These are phyloP conservation scores for Fraxinus sp. DNA, from an alignment of 305 asterid species.

Conservation along the genomic window DNA sequence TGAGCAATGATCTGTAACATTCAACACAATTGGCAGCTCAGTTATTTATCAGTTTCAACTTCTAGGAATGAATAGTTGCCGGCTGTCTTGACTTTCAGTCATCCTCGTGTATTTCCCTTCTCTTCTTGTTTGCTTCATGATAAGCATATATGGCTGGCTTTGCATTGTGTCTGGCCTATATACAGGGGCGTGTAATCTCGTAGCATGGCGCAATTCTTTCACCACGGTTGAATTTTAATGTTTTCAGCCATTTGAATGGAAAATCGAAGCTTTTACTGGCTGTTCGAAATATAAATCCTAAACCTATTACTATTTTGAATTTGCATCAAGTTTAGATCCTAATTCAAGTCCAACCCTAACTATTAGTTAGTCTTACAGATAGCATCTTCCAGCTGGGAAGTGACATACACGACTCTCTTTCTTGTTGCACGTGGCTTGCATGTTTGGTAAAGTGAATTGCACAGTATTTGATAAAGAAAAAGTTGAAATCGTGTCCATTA, in stretches of 20 bases:
- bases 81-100: background rate
- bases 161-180: background rate
- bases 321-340: background rate
- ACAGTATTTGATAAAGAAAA: background rate
- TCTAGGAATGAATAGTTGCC: background rate
- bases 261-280: background rate
- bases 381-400: background rate
- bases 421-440: background rate
- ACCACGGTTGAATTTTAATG: background rate
- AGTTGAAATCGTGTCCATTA: no score
- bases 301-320: background rate
- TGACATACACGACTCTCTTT: background rate
- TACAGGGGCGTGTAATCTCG: background rate
- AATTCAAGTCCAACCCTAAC: background rate
- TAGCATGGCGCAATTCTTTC: background rate
- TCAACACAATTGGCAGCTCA: background rate
- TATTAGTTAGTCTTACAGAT: background rate
- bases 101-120: background rate
- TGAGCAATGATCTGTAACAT: background rate
- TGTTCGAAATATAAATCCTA: background rate
- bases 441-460: background rate
- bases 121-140: background rate
- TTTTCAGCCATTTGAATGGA: background rate
- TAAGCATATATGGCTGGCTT: background rate
- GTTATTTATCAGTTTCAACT: background rate